Evolutionary conservation across 1,284 basidiomycete genomes (phyloP).

Genomic region (Clitocybe nebularis): DNA sequence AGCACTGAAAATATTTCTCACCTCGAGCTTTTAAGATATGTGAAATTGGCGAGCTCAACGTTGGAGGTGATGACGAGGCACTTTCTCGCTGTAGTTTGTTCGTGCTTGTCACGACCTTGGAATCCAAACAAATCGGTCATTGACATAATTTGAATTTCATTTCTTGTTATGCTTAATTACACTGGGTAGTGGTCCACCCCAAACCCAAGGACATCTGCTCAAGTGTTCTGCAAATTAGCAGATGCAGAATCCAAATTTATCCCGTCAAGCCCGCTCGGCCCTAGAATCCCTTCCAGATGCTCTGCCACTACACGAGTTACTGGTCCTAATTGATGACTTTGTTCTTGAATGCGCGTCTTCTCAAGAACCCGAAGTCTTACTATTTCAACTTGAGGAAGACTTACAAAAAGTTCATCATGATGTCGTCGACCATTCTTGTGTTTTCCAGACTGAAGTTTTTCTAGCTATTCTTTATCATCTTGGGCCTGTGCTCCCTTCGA

Average conservation of each 20-base stretch:
- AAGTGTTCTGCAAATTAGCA: no score
- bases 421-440: constrained; percentile 55
- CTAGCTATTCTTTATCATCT: constrained; percentile 63
- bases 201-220: no score
- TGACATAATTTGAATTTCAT: no score
- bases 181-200: no score
- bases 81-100: constrained; percentile 20
- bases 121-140: constrained; percentile 18
- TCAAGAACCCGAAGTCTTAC: constrained; percentile 37
- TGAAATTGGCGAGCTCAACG: constrained; percentile 30
- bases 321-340: constrained; percentile 49
- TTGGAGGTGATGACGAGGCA: constrained; percentile 22
- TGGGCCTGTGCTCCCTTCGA: constrained; percentile 52
- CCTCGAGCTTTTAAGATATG: constrained; percentile 21
- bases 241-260: constrained; percentile 29
- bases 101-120: constrained; percentile 20
- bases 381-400: constrained; percentile 58
- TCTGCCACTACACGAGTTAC: constrained; percentile 39
- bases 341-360: constrained; percentile 44
- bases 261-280: constrained; percentile 49
- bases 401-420: constrained; percentile 61
- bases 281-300: constrained; percentile 41
- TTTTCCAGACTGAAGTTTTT: constrained; percentile 61
- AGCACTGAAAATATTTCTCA: constrained; percentile 12
- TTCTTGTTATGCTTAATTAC: no score